Percentiles rank a stretch among this genome's conserved stretches.
These are phyloP conservation scores for Rhizomucor pusillus DNA, from an alignment of 371 early-diverging fungal genomes.

Conservation along the genomic window DNA sequence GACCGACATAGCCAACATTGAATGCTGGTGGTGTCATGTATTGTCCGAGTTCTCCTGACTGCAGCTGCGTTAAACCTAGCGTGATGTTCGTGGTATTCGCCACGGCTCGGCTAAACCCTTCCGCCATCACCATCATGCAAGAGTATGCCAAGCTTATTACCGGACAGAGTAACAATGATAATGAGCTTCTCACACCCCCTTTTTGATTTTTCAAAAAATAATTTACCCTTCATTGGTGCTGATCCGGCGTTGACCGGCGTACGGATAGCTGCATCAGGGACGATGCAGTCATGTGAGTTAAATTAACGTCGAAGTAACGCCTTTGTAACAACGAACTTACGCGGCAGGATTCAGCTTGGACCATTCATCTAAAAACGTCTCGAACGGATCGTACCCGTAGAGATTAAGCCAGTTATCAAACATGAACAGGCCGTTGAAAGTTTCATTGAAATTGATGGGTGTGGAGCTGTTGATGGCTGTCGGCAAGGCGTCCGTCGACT, in stretches of 20 bases:
- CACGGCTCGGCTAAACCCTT: constrained; percentile 38
- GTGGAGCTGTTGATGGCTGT: constrained; percentile 8
- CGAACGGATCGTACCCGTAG: constrained; percentile 54
- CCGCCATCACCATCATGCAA: constrained; percentile 63
- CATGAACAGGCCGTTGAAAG: constrained; percentile 51
- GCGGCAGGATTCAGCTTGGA: constrained; percentile 36
- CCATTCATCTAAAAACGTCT: constrained; percentile 53
- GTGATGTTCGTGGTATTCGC: constrained; percentile 37
- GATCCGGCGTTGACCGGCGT: constrained; percentile 54
- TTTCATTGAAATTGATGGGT: constrained; percentile 24
- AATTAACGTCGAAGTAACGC: background rate
- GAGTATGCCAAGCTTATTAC: constrained; percentile 42
- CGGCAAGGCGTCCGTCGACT: background rate
- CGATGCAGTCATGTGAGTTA: background rate
- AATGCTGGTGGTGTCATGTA: constrained; percentile 43
- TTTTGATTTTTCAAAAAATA: no score
- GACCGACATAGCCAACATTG: constrained; percentile 58
- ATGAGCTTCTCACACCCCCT: no score
- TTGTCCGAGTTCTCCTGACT: constrained; percentile 37
- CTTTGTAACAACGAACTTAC: constrained; percentile 20
- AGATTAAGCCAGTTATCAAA: constrained; percentile 55
- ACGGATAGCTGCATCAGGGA: constrained; percentile 47
- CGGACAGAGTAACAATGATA: background rate
- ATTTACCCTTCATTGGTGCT: constrained; percentile 58
- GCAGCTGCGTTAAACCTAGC: constrained; percentile 32